Evolutionary conservation across 371 early-diverging fungal genomes (phyloP), one percentile per base, ranked within the genome.

Genomic region (Dipsacomyces acuminosporus): DNA sequence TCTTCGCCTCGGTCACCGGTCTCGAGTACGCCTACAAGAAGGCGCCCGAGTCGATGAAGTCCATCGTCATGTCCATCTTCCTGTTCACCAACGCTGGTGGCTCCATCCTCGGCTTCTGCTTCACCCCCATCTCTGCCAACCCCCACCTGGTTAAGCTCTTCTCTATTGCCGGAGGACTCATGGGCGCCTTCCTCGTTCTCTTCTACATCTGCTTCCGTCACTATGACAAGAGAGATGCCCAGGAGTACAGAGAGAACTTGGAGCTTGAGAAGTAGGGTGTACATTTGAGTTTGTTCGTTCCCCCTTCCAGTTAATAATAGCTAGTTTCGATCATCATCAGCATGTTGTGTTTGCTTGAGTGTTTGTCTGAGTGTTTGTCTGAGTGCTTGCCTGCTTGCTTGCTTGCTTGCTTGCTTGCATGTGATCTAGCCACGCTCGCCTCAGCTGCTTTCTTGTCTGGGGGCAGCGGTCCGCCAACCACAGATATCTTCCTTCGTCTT

Each of bases 1-100:
- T 60, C 44, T 60, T 60, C 22, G 61, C 61, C 18, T 60, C 61
- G 18, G 78, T 82, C 43, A 84, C 85, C 11, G 87, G 86, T 64
- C 76, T 83, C 20, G 87, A 87, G 75, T 84, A 81, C 60, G 87
- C 87, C 13, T 87, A 81, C 80, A 82, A 80, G 67, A 41, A 36
- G 20, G 54, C 61, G 2, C 61, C 61, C 24, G 42, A 51, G 33
- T 40, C 40, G 13, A 54, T 61, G 48, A 61, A 61, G 56, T 61
- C 61, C 1, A 42, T 61, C 20, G 34, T 61, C 45, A 46, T 50
- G 47, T 46, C 85, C 5, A 50, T 84, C 45, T 87, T 81, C 78
- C 73, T 87, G 61, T 69, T 85, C 48, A 80, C 86, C 18, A 64
- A 64, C 55, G 21, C 34, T 14, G 52, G 51, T 43, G 65, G 65